Evolutionary conservation across 2,329 filamentous ascomycete species (phyloP).

Genomic region (Aureobasidium vineae): DNA sequence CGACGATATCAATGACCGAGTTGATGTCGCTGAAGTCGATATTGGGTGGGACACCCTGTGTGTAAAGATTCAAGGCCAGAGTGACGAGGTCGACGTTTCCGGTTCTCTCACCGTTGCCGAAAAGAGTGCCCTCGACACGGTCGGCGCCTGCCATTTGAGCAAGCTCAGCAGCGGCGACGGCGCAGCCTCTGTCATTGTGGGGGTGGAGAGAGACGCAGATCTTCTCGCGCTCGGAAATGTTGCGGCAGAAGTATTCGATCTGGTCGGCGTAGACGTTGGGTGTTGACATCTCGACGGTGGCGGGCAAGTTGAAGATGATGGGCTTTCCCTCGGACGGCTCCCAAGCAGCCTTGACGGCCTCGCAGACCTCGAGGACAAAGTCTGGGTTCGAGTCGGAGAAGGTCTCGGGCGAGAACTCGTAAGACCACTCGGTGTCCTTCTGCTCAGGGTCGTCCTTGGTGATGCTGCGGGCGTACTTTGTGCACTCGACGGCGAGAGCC

Average conservation of each 20-base stretch:
- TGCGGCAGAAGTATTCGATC: constrained; percentile 89
- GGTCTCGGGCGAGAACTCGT: constrained; percentile 80
- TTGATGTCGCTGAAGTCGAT: constrained; percentile 92
- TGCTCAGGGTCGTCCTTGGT: constrained; percentile 71
- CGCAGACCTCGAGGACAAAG: constrained; percentile 78
- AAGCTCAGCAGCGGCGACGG: constrained; percentile 83
- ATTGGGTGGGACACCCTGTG: constrained; percentile 79
- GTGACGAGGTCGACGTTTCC: constrained; percentile 96
- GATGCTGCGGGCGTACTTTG: constrained; percentile 80
- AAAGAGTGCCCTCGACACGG: constrained; percentile 88
- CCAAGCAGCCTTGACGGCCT: constrained; percentile 94
- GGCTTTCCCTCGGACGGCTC: constrained; percentile 72
- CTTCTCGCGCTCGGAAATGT: constrained; percentile 82
- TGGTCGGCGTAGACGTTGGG: constrained; percentile 96
- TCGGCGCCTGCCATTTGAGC: constrained; percentile 96
- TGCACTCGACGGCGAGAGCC: constrained; percentile 78
- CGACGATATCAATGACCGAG: constrained; percentile 81
- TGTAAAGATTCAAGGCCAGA: constrained; percentile 89
- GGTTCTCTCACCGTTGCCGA: constrained; percentile 92
- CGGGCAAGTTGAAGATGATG: constrained; percentile 96
- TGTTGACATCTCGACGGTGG: constrained; percentile 92
- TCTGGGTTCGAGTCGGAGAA: constrained; percentile 90
- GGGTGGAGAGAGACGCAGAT: constrained; percentile 87
- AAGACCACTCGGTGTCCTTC: constrained; percentile 66
- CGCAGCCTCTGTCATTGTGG: constrained; percentile 91